These are phyloP conservation scores for Tetracladium setigerum DNA, from an alignment of 495 filamentous ascomycete genomes.

Conservation along the genomic window DNA sequence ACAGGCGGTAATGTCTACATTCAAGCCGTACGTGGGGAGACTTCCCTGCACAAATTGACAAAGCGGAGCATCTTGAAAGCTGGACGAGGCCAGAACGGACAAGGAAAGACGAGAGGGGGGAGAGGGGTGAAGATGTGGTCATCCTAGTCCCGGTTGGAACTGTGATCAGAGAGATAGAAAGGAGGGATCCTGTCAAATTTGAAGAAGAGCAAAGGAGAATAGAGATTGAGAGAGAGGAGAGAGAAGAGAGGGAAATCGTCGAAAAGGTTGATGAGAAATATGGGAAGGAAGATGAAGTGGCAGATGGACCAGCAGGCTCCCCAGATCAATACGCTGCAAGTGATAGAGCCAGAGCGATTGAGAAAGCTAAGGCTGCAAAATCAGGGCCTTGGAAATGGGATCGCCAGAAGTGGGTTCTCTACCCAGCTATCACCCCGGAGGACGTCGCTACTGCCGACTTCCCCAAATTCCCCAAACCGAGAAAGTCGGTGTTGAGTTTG, in stretches of 20 bases:
- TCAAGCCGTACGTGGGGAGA: slow-evolving; percentile 84
- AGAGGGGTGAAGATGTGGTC: slow-evolving; percentile 77
- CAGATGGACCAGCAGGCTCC: too few relatives aligned
- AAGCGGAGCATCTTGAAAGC: slow-evolving; percentile 70
- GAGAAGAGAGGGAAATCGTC: slow-evolving; percentile 27
- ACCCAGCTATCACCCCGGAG: slow-evolving; percentile 62
- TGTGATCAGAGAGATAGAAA: slow-evolving; percentile 71
- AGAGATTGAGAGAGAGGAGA: slow-evolving; percentile 20
- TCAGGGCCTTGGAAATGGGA: slow-evolving; percentile 23
- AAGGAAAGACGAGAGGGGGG: slow-evolving; percentile 71
- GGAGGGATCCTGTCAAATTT: slow-evolving; percentile 69
- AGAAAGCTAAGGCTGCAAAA: background rate
- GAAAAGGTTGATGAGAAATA: too few relatives aligned
- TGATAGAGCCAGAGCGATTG: background rate
- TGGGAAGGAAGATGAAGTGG: slow-evolving; percentile 28
- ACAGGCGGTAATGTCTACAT: slow-evolving; percentile 89
- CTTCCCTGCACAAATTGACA: slow-evolving; percentile 85
- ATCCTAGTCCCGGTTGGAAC: slow-evolving; percentile 91
- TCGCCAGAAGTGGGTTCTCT: slow-evolving; percentile 75
- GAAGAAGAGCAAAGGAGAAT: slow-evolving; percentile 37
- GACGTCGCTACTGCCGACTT: slow-evolving; percentile 56
- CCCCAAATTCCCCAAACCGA: slow-evolving; percentile 47
- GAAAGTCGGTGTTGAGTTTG: slow-evolving; percentile 46
- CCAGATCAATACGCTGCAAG: too few relatives aligned
- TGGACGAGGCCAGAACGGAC: slow-evolving; percentile 72